Base-by-base conservation (phyloP, 139 green algal species). In the Gonium pectorale region DNA sequence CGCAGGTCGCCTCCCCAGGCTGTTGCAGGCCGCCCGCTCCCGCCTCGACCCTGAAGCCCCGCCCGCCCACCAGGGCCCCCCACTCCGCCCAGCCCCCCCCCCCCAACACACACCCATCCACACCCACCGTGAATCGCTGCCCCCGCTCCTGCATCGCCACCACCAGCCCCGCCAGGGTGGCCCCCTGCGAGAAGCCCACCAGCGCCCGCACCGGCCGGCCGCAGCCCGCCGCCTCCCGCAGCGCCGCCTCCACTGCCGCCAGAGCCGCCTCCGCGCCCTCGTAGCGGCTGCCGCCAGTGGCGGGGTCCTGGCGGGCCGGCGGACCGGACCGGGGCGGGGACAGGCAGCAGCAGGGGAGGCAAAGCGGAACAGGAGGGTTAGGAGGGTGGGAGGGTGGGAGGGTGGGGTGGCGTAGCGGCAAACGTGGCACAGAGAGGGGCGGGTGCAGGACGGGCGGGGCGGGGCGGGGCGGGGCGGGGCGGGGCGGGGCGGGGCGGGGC, bases 181-280 rank as follows among this genome's bases (percentile, higher is more conserved):
- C 85, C 1, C 85, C 85, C 73, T 89, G 85, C 33, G 85, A 89
- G 64, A 89, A 89, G 1, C 85, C 85, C 44, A 89, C 3, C 49
- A 89, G 49, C 2, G 67, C 85, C n/a, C 60, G 52, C 33, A 86
- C 77, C 31, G 79, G 86, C 19, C 41, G 72, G 9, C 75, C 62
- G 29, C 2, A 8, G n/a, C 43, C 77, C 19, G 77, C 77, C n/a
- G 62, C 77, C 3, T 21, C 11, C 2, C 63, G 60, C 31, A 83
- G 60, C 43, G 73, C 62, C 43, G 21, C 19, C 3, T 46, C 60
- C 9, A 83, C 0, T 5, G 40, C 37, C n/a, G 41, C 62, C 44
- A 83, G 21, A 0, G 60, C 44, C 19, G 13, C 5, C 11, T 83
- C 79, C 29, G 24, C 68, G 26, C 83, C 62, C 24, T 38, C 77